phyloP scores from a whole-genome alignment of 176 grass and related monocot genomes.

The Phragmites australis region DNA sequence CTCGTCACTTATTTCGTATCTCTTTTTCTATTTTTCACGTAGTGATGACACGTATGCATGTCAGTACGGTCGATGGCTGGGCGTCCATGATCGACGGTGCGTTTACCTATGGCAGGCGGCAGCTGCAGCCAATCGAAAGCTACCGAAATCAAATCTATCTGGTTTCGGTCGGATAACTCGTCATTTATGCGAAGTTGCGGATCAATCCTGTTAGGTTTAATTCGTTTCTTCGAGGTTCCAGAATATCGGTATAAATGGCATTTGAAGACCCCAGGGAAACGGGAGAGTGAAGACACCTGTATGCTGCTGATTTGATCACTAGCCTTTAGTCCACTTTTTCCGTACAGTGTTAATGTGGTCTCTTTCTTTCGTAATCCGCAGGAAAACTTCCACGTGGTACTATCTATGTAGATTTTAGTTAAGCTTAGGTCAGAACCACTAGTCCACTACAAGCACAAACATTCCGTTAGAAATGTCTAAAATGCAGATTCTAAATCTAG shows the following conservation, averaged over 20 bases:
- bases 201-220: background rate
- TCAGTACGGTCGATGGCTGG: too few relatives aligned
- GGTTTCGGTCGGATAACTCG: background rate
- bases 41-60: background rate
- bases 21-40: too few relatives aligned
- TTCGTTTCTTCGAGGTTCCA: background rate
- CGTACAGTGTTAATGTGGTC: background rate
- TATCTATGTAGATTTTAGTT: background rate
- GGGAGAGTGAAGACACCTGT: background rate
- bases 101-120: background rate
- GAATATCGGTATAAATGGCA: background rate
- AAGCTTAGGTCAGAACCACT: background rate
- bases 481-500: too few relatives aligned
- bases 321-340: background rate
- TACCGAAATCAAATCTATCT: background rate
- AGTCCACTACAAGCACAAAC: background rate
- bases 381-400: background rate
- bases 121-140: conserved; percentile 3
- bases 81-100: too few relatives aligned
- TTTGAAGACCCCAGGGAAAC: background rate
- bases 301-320: background rate
- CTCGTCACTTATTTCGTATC: too few relatives aligned
- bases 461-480: too few relatives aligned
- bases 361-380: background rate
- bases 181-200: background rate